These are phyloP conservation scores for Bisporella sp. DNA, from an alignment of 2,329 filamentous ascomycete species.

Conservation along the genomic window DNA sequence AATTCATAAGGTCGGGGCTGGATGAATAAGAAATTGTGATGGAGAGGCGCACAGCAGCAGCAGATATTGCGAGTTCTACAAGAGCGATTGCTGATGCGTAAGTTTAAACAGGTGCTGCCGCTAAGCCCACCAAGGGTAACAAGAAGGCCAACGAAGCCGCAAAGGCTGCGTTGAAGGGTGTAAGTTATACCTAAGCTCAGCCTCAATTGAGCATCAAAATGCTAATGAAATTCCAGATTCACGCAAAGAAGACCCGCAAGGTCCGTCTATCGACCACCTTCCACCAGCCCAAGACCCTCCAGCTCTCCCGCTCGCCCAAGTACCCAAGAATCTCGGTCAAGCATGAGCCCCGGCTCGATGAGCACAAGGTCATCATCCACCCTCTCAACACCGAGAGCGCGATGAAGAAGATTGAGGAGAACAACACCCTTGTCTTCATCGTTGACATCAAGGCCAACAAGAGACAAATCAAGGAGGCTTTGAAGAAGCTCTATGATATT, in stretches of 20 bases:
- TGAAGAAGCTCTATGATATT: conserved; percentile 99
- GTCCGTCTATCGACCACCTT: conserved; percentile 89
- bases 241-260: conserved; percentile 86
- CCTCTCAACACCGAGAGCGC: conserved; percentile 99
- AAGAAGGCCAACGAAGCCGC: conserved; percentile 92
- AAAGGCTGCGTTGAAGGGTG: conserved; percentile 93
- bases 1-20: too few species aligned
- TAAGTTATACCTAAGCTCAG: conserved; percentile 46
- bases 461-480: conserved; percentile 94
- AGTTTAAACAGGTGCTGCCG: conserved; percentile 46
- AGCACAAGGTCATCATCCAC: conserved; percentile 96
- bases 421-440: conserved; percentile 99
- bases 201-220: conserved; percentile 30
- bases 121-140: conserved; percentile 48
- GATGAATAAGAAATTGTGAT: conserved; percentile 1
- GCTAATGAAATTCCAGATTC: conserved; percentile 41
- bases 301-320: conserved; percentile 84
- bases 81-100: conserved; percentile 68
- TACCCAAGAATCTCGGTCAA: conserved; percentile 95
- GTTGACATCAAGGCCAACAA: conserved; percentile 98
- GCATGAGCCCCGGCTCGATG: conserved; percentile 85
- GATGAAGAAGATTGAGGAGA: conserved; percentile 99
- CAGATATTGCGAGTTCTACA: conserved; percentile 68
- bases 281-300: conserved; percentile 95
- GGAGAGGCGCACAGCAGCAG: conserved; percentile 48